Evolutionary conservation across 805 yeast species (phyloP), one percentile per base, ranked within the genome.

Genomic region (Starmerella stigmatis): DNA sequence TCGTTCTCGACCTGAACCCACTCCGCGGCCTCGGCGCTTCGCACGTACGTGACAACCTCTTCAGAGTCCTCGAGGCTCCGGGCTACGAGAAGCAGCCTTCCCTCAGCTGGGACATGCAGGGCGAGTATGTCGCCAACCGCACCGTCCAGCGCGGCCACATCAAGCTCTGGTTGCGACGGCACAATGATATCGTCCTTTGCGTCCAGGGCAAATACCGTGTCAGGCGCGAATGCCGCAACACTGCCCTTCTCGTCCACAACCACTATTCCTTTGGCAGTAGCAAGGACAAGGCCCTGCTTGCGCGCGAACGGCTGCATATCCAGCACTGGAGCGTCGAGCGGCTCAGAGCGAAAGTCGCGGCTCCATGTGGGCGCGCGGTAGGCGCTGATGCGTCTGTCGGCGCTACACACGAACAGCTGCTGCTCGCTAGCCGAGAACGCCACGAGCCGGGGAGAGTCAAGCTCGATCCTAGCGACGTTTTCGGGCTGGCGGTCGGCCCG

Each of bases 1-100:
- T 29, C 3, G 15, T 25, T 25, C 29, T 36, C 40, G 12, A 53
- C 57, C 4, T 46, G 46, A 17, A 45, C 31, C 17, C 23, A 29
- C 17, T 16, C 32, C 47, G 16, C 10, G 23, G 20, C 19, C 13
- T 32, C 26, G 11, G 31, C 37, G 29, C 12, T 22, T 15, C n/a
- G 15, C 16, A 41, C 8, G 22, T 15, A 37, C 5, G 44, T 27
- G 13, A 29, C 11, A 44, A 44, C 41, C 25, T 42, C 45, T 13
- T 36, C 44, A 2, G 34, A 39, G 15, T 22, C 43, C 3, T 19
- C 41, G 22, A 35, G 16, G 27, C 28, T 45, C 9, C 15, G 39
- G 19, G 22, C 45, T 8, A 42, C 40, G 20, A 19, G 43, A 17
- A 30, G 29, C 3, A 40, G 31, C 28, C 17, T 25, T 2, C 30